Base-by-base conservation (phyloP, 371 early-diverging fungal species). In the Mortierella sp. region DNA sequence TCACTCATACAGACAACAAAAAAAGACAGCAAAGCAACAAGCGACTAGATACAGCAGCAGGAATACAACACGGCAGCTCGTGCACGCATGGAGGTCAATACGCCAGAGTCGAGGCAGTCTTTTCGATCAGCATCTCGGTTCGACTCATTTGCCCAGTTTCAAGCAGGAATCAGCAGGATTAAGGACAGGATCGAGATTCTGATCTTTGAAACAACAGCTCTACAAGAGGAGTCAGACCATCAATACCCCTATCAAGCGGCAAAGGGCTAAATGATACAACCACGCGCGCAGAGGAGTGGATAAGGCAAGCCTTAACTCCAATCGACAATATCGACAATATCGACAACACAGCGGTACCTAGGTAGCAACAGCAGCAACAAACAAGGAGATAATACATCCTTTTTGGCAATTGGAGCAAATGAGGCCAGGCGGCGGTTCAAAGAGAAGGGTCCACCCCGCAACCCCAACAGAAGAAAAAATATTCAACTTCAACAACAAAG, bases 111-210 rank as follows among this genome's bases (percentile, higher is more conserved):
- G 21, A 41, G 41, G 38, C 41, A 11, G 41, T 38, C 21, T 41
- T 38, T 10, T 21, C 38, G 68, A 68, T 68, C 68, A 65, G 21
- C 38, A 41, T 10, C 38, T 68, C 24, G 68, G 24, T 56, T 38
- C 4, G 8, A 6, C 41, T 41, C 68, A 68, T 68, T 68, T 41
- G 24, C 8, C 11, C 68, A 44, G 48, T 43, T 3, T 10, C 6
- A 46, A 71, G 48, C 71, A 16, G 48, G 71, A 48, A 43, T 71
- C 71, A 18, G 32, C 46, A 71, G 71, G 46, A 71, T 71, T 29
- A 71, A 71, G 71, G 6, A 46, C 18, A 29, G 48, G 71, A 71
- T 71, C 16, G 4, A 29, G 71, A 71, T 48, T 48, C 48, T 70
- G 44, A 70, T 70, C 70, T 8, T 68, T 21, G 60, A 32, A 68